Evolutionary conservation across 208 protist species (phyloP).

Genomic region (Leishmania guyanensis): DNA sequence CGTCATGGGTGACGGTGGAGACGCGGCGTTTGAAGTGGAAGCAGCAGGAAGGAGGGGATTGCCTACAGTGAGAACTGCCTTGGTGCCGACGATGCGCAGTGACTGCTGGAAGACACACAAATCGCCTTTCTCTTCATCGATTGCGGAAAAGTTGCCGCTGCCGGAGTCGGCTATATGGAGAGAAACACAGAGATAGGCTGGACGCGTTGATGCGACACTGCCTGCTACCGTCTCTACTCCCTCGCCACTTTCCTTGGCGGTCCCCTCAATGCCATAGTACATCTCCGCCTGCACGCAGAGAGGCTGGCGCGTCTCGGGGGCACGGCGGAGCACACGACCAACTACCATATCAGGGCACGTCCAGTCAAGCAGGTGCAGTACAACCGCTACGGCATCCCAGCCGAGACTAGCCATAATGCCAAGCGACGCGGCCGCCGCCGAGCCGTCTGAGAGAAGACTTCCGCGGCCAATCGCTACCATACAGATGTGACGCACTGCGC

Average conservation of each 20-base stretch:
- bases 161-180: slow-evolving; percentile 19
- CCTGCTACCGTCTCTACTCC: not conserved
- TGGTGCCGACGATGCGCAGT: slow-evolving; percentile 26
- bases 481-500: slow-evolving; percentile 11
- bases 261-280: slow-evolving; percentile 28
- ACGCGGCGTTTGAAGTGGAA: not conserved
- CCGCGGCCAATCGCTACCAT: slow-evolving; percentile 15
- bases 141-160: not conserved
- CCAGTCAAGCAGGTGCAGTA: slow-evolving; percentile 35
- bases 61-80: slow-evolving; percentile 18
- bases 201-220: not conserved
- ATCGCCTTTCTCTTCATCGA: not conserved
- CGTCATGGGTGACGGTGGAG: not conserved
- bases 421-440: not conserved
- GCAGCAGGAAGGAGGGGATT: slow-evolving; percentile 19
- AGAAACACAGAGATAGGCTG: slow-evolving; percentile 21
- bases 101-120: slow-evolving; percentile 18
- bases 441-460: not conserved
- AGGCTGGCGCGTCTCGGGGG: not conserved
- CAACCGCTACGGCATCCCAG: slow-evolving; percentile 32
- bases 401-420: slow-evolving; percentile 33
- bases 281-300: slow-evolving; percentile 28
- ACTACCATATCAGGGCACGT: slow-evolving; percentile 35
- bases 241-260: not conserved
- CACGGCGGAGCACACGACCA: slow-evolving; percentile 28